Evolutionary conservation across 2,329 filamentous ascomycete genomes (phyloP).

Genomic region (Lasiodiplodia citricola): DNA sequence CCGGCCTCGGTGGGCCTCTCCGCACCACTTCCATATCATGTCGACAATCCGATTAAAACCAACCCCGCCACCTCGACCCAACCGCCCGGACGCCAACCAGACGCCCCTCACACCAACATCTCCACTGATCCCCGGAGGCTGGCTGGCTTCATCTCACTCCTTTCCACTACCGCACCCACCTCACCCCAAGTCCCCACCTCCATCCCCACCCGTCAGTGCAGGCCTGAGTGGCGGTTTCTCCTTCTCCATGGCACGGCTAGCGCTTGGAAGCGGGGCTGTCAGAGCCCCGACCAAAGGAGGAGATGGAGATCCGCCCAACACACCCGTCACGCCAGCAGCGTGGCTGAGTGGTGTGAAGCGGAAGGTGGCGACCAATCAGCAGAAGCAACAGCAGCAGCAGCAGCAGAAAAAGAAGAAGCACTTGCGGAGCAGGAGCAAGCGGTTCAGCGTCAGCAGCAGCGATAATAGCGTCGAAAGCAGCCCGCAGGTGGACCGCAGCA

Average conservation of each 20-base stretch:
- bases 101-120: constrained; percentile 13
- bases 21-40: background rate
- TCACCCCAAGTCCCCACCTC: constrained; percentile 13
- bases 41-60: background rate
- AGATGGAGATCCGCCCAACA: constrained; percentile 6
- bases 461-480: background rate
- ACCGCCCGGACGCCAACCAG: background rate
- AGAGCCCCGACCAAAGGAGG: background rate
- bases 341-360: background rate
- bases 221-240: constrained; percentile 6
- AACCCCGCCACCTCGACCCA: background rate
- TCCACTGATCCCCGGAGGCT: background rate
- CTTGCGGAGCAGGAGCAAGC: background rate
- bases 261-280: background rate
- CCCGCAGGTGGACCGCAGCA: background rate
- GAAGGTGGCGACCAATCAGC: background rate
- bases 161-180: background rate
- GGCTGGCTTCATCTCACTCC: background rate
- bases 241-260: background rate
- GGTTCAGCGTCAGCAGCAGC: background rate
- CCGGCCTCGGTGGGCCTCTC: background rate
- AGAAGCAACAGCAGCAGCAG: background rate
- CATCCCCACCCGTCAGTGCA: constrained; percentile 11
- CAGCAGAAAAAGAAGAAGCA: background rate
- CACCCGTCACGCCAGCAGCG: constrained; percentile 9